Percentiles rank a stretch among this genome's conserved stretches.
These are phyloP conservation scores for Anisodus acutangulus DNA, from an alignment of 257 asterid genomes.

Conservation along the genomic window DNA sequence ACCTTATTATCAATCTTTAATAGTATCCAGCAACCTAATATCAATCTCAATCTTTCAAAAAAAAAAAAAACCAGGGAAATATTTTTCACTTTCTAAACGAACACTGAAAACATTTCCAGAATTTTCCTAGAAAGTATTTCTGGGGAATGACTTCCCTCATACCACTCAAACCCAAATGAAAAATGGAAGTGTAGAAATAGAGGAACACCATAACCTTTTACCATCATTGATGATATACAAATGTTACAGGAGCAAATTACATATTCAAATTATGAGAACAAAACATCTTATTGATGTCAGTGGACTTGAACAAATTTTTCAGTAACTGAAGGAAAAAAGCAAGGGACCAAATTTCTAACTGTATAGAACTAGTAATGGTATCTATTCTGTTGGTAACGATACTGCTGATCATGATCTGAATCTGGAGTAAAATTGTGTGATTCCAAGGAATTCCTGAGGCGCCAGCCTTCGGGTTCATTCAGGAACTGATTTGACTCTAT, in stretches of 20 bases:
- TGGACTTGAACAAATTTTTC: background rate
- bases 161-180: background rate
- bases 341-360: background rate
- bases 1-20: no score
- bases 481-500: constrained; percentile 63
- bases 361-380: background rate
- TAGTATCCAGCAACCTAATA: no score
- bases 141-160: no score
- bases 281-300: background rate
- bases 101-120: no score
- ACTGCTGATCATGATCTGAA: constrained; percentile 7
- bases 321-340: background rate
- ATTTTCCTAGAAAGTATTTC: no score
- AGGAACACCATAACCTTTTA: background rate
- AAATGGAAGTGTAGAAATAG: background rate
- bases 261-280: constrained; percentile 1
- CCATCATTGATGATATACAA: background rate
- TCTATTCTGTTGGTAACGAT: constrained; percentile 16
- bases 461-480: constrained; percentile 69
- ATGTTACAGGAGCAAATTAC: background rate
- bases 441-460: constrained; percentile 43
- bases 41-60: no score
- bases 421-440: constrained; percentile 43
- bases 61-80: no score
- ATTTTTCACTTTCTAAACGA: no score